Base-by-base conservation (phyloP, 1,284 basidiomycete species). In the Boletus smithii region DNA sequence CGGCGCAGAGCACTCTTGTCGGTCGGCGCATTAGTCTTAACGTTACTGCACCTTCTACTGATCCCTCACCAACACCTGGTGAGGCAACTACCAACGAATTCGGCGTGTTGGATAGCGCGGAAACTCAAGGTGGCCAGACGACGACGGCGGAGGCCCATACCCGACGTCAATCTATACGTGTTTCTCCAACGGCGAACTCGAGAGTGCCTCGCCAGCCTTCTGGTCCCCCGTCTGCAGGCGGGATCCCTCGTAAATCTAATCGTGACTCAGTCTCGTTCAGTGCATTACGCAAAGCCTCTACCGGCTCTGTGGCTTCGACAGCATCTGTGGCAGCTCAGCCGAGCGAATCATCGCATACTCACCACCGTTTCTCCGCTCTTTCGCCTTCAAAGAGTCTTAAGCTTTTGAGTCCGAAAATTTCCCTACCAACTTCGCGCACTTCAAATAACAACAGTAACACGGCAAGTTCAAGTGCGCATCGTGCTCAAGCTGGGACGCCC, bases 361-460 rank as follows among this genome's bases (percentile, higher is more conserved):
- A 76, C 51, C 81, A 85, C 58, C 77, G 85, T 23, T 85, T 89
- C 69, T 86, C 86, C 36, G 84, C 84, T 5, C 72, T 90, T 39
- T 91, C 88, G 8, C 88, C 88, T 2, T 90, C 88, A 2, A 90
- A 86, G 65, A 77, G 87, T 22, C 70, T 91, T 46, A 91, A 91
- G 66, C 72, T 91, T 37, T 70, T 91, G 46, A 85, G 76, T 46
- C 88, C 88, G 0, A 91, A 91, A 69, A 80, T 84, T 37, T 81
- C 83, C 3, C 64, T 84, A 14, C 72, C 81, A 9, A 73, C 73
- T 33, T 65, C 81, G 16, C 77, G 81, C 9, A 70, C 73, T 8
- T 78, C 81, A 17, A 78, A 77, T 50, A 62, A 17, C 20, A 62
- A 61, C 37, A 60, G 50, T 29, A 68, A 57, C n/a, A 66, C 75